A percentile compares a stretch with the other conserved stretches of the same genome.
phyloP scores from a whole-genome alignment of 148 eudicot species.

The Spergularia marina region DNA sequence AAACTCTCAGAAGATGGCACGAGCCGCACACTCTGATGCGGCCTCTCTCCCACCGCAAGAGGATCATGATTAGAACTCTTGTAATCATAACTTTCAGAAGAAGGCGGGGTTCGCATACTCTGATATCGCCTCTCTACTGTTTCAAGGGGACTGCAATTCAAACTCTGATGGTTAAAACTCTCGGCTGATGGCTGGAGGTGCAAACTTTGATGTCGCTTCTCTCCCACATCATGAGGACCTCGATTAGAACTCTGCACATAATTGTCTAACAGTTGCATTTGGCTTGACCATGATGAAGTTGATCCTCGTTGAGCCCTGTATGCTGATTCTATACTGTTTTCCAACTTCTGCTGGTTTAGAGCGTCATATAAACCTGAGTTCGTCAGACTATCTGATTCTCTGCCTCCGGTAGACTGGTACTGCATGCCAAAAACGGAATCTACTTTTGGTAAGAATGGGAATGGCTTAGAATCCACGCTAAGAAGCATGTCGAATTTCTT shows the following conservation, averaged over 20 bases:
- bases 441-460: conserved; percentile 22
- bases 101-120: conserved; percentile 63
- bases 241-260: conserved; percentile 42
- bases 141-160: neutral
- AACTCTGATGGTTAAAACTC: no score
- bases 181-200: conserved; percentile 56
- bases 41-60: conserved; percentile 49
- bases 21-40: conserved; percentile 61
- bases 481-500: conserved; percentile 65
- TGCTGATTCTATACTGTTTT: conserved; percentile 36
- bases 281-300: conserved; percentile 51
- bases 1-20: conserved; percentile 37
- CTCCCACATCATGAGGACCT: conserved; percentile 41
- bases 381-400: conserved; percentile 43
- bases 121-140: conserved; percentile 64
- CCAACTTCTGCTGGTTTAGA: conserved; percentile 41
- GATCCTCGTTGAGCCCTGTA: conserved; percentile 54
- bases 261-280: conserved; percentile 46
- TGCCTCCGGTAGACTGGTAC: conserved; percentile 37
- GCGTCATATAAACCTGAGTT: conserved; percentile 43
- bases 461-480: conserved; percentile 44
- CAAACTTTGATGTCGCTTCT: conserved; percentile 71
- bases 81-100: conserved; percentile 25
- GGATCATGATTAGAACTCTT: no score
- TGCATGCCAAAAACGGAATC: conserved; percentile 42